Percentiles rank a stretch among this genome's conserved stretches.
Conservation (phyloP, 2,329 filamentous ascomycete genomes). For the Xylaria multiplex region DNA sequence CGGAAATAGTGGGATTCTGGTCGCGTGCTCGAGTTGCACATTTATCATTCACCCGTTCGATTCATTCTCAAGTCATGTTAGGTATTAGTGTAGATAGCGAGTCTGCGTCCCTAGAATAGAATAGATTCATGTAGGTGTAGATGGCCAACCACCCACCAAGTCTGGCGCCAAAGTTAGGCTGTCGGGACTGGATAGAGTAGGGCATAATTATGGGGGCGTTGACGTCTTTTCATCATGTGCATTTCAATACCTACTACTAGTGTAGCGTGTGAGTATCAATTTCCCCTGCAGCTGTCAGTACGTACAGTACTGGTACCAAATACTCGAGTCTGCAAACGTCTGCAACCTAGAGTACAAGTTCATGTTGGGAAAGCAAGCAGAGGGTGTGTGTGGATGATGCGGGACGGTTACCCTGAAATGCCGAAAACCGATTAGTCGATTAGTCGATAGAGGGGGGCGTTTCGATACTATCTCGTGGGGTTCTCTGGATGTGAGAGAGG, state of each 20-base stretch:
- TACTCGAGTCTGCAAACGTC: not conserved
- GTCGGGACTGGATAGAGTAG: not conserved
- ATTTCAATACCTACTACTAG: not conserved
- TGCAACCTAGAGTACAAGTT: constrained; percentile 9
- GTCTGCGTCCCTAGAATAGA: no score
- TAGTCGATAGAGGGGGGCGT: not conserved
- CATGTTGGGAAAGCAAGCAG: not conserved
- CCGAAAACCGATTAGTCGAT: constrained; percentile 8
- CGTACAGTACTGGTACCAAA: not conserved
- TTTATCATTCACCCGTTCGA: not conserved
- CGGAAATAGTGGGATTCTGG: constrained; percentile 27
- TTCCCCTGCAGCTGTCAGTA: constrained; percentile 12
- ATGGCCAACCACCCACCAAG: not conserved
- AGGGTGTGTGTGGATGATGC: constrained; percentile 7
- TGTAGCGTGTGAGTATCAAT: not conserved
- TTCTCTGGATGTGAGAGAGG: not conserved
- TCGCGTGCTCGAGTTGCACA: constrained; percentile 34
- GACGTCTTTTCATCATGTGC: constrained; percentile 21
- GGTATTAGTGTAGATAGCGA: no score
- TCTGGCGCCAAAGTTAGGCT: not conserved
- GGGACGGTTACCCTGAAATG: constrained; percentile 1
- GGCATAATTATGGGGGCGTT: constrained; percentile 16
- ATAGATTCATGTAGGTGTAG: not conserved
- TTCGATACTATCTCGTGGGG: constrained; percentile 2
- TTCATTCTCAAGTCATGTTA: constrained; percentile 19